Conservation (phyloP, 768 basidiomycete genomes). For the Lanmaoa pseudosensibilis region DNA sequence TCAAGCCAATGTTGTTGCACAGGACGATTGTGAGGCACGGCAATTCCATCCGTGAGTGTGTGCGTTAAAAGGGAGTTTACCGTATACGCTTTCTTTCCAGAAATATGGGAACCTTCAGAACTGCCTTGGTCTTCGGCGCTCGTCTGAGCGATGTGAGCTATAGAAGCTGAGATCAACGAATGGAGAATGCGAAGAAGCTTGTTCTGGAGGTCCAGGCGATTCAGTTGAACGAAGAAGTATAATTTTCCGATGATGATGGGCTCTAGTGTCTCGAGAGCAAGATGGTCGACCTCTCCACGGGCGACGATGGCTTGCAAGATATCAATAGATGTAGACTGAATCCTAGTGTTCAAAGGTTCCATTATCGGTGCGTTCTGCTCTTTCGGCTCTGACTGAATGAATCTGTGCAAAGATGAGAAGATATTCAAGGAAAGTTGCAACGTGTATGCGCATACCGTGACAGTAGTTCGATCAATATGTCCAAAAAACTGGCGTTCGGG, state of each 20-base stretch:
- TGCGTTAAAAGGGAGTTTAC: conserved; percentile 75
- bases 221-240: conserved; percentile 67
- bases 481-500: conserved; percentile 69
- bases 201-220: conserved; percentile 83
- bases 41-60: conserved; percentile 79
- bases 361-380: conserved; percentile 47
- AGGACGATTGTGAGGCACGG: conserved; percentile 64
- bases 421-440: not conserved
- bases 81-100: conserved; percentile 40
- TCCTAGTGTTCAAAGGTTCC: conserved; percentile 56
- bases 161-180: conserved; percentile 72
- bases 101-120: conserved; percentile 36
- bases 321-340: conserved; percentile 78
- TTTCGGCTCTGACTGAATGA: conserved; percentile 77
- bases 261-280: conserved; percentile 64
- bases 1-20: conserved; percentile 96
- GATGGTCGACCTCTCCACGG: conserved; percentile 72
- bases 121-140: conserved; percentile 35
- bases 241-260: conserved; percentile 72
- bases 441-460: conserved; percentile 66
- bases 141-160: conserved; percentile 31
- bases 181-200: conserved; percentile 91
- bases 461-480: conserved; percentile 70
- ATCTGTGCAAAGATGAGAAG: conserved; percentile 42
- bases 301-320: conserved; percentile 80